Percentiles rank a stretch among this genome's conserved stretches.
phyloP scores from a whole-genome alignment of 2,329 filamentous ascomycete genomes.

The Talaromyces sp. region DNA sequence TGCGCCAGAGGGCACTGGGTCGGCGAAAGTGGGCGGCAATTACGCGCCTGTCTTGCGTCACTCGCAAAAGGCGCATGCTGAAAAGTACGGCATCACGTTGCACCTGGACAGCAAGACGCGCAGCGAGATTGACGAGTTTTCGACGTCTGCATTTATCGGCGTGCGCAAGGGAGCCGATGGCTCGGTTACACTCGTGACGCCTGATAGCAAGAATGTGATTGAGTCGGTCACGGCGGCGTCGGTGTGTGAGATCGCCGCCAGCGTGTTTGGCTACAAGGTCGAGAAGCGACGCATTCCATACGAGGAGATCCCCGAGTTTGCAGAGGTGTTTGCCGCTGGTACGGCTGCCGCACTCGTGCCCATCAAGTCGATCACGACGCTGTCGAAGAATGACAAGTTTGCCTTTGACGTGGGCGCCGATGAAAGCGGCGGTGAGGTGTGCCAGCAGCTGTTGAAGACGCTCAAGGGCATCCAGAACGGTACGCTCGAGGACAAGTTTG shows the following conservation, averaged over 20 bases:
- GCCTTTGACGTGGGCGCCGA: conserved; percentile 44
- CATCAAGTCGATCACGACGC: conserved; percentile 82
- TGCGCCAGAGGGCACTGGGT: conserved; percentile 84
- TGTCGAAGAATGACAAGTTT: conserved; percentile 53
- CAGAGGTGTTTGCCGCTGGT: conserved; percentile 84
- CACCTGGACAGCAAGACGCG: conserved; percentile 83
- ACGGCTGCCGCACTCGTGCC: conserved; percentile 89
- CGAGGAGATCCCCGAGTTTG: conserved; percentile 58
- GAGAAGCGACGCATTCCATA: conserved; percentile 65
- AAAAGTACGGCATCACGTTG: conserved; percentile 90
- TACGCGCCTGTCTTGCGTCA: conserved; percentile 88
- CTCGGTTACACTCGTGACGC: conserved; percentile 69
- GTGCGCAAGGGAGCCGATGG: conserved; percentile 55
- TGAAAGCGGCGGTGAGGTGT: conserved; percentile 53
- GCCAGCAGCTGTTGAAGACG: conserved; percentile 65
- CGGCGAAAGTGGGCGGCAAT: conserved; percentile 93
- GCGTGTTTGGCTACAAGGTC: conserved; percentile 76
- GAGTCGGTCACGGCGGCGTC: conserved; percentile 80
- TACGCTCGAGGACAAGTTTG: conserved; percentile 69
- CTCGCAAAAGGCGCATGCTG: conserved; percentile 72
- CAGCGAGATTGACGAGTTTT: conserved; percentile 91
- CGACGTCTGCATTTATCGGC: conserved; percentile 88
- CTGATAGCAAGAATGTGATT: conserved; percentile 82
- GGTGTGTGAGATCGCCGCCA: conserved; percentile 65
- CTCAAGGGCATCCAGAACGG: conserved; percentile 85